phyloP scores from a whole-genome alignment of 352 stramenopile genomes.

The Globisporangium takayamanum region DNA sequence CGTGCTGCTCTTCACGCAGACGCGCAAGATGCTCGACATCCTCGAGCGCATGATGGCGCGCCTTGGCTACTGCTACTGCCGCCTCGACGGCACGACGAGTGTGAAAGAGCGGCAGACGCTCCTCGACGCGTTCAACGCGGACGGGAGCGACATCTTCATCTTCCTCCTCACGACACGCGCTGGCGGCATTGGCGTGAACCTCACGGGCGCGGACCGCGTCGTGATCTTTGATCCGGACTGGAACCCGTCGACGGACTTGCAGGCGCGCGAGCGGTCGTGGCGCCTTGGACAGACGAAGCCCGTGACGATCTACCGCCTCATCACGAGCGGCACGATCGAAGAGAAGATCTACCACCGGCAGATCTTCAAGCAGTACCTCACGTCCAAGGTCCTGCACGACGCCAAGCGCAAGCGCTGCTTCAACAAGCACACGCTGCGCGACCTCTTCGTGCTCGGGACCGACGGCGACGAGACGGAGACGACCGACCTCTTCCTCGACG shows the following conservation, averaged over 20 bases:
- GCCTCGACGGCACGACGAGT: constrained; percentile 96
- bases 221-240: constrained; percentile 99
- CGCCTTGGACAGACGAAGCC: constrained; percentile 87
- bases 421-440: constrained; percentile 93
- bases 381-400: constrained; percentile 95
- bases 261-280: constrained; percentile 97
- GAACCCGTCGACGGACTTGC: constrained; percentile 96
- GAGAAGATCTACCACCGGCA: constrained; percentile 99
- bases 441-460: constrained; percentile 92
- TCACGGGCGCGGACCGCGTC: constrained; percentile 94
- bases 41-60: constrained; percentile 89
- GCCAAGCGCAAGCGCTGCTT: constrained; percentile 96
- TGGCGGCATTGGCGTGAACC: constrained; percentile 95
- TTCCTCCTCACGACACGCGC: constrained; percentile 85
- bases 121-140: constrained; percentile 95
- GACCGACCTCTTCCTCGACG: constrained; percentile 87
- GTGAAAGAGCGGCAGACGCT: constrained; percentile 90
- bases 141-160: constrained; percentile 68
- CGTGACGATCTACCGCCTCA: constrained; percentile 89
- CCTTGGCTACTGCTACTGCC: constrained; percentile 87
- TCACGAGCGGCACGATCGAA: constrained; percentile 98
- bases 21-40: constrained; percentile 96
- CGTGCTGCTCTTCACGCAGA: constrained; percentile 97
- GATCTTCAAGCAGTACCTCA: constrained; percentile 99
- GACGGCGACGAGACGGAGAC: constrained; percentile 83